Evolutionary conservation across 140 eudicot species (phyloP), one percentile per base, ranked within the genome.

Genomic region (Senecio squalidus): DNA sequence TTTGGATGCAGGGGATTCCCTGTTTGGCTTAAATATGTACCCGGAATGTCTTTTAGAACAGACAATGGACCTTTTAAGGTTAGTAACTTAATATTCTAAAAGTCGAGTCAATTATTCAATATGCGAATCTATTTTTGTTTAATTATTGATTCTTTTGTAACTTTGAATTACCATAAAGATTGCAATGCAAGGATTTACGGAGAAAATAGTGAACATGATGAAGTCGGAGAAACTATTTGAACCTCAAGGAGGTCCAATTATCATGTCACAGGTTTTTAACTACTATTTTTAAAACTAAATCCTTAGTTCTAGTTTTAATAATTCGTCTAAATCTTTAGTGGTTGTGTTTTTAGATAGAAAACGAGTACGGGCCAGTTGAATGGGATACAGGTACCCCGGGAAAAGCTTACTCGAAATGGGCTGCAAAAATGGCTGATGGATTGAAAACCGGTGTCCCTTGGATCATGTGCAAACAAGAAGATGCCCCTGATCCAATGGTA

Each of bases 161-260:
- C 39, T 1, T 24, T 43, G 50, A 15, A 55, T 27, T 26, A 33
- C 39, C 15, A 45, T 69, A 59, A 56, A 91, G 98, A 79, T 21
- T 54, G 90, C 83, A 47, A 91, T 91, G 98, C 79, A 84, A 81
- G 72, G 84, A 34, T 91, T 91, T 64, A 86, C 92, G 0, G 62
- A 38, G 24, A 86, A 83, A 78, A 91, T 91, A 38, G 98, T 91
- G 64, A 69, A 22, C 67, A 36, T 83, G 88, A 91, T 91, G 98
- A 91, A 91, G 81, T 75, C 94, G 63, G 94, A 79, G 27, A 71
- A 66, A 20, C 67, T 91, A 71, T 91, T 81, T 78, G 91, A 91
- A 64, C 84, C 94, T 50, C 98, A 91, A 60, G 96, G 98, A 65
- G 98, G 98, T 43, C 98, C 98, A 26, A 91, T 91, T 31, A 86